These are phyloP conservation scores for Ampelocalamus luodianensis DNA, from an alignment of 176 grass and related monocot species.

Conservation along the genomic window DNA sequence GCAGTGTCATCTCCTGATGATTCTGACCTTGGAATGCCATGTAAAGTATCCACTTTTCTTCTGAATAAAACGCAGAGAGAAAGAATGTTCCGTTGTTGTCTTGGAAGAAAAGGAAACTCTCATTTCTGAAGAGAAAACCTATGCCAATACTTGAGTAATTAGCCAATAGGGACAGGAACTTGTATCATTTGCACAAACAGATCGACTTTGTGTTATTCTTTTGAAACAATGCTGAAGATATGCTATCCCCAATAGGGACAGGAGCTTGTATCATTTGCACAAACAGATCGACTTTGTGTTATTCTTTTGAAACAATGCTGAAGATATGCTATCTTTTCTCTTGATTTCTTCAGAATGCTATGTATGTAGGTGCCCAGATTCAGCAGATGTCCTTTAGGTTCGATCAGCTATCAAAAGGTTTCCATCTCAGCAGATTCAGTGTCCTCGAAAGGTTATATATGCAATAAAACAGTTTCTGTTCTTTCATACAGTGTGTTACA, in stretches of 20 bases:
- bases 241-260: background rate
- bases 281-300: too few relatives aligned
- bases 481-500: constrained; percentile 37
- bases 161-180: background rate
- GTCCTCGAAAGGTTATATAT: constrained; percentile 20
- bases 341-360: background rate
- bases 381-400: background rate
- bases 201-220: background rate
- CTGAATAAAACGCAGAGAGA: background rate
- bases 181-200: background rate
- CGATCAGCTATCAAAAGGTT: background rate
- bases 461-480: constrained; percentile 4
- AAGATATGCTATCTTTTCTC: background rate
- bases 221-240: background rate
- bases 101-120: background rate
- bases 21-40: constrained; percentile 2
- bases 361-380: background rate
- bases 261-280: background rate
- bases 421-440: background rate
- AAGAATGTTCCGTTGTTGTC: background rate
- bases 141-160: background rate
- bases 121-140: background rate
- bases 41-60: background rate
- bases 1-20: background rate
- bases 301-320: background rate